These are phyloP conservation scores for Populus deltoides DNA, from an alignment of 345 rosid species.

Conservation along the genomic window DNA sequence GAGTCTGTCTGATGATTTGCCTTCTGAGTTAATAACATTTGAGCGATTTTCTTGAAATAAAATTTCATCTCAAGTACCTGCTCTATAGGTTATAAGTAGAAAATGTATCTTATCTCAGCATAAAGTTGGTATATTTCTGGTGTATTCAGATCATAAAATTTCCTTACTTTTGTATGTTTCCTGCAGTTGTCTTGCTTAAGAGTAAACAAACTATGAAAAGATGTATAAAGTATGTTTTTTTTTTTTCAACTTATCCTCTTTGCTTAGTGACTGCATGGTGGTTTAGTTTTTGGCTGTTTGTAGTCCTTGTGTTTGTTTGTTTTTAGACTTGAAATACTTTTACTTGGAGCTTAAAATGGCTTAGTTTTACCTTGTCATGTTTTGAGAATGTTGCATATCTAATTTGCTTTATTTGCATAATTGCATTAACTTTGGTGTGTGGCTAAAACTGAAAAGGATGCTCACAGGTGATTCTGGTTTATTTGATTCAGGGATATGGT, in stretches of 20 bases:
- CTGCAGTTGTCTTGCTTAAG: not conserved
- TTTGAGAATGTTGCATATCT: not conserved
- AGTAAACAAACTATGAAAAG: not conserved
- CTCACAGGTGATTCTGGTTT: conserved; percentile 12
- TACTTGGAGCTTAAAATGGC: not conserved
- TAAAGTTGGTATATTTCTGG: not conserved
- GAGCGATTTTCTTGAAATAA: not conserved
- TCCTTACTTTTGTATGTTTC: not conserved
- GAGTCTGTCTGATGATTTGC: not conserved
- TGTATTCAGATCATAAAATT: not conserved
- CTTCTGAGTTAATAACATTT: not conserved
- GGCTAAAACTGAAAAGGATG: conserved; percentile 9
- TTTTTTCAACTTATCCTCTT: not conserved
- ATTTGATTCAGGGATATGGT: conserved; percentile 47
- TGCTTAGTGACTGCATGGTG: not conserved
- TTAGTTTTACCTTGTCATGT: not conserved
- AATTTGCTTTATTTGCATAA: not conserved
- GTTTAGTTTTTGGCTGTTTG: not conserved
- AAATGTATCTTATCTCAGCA: not conserved
- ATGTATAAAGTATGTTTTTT: not conserved
- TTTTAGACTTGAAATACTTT: not conserved
- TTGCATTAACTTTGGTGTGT: not conserved
- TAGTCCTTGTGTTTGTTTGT: not conserved
- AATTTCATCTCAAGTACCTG: not conserved
- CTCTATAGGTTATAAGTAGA: not conserved